phyloP scores from a whole-genome alignment of 805 yeast genomes.

The Zygoascus tannicola region DNA sequence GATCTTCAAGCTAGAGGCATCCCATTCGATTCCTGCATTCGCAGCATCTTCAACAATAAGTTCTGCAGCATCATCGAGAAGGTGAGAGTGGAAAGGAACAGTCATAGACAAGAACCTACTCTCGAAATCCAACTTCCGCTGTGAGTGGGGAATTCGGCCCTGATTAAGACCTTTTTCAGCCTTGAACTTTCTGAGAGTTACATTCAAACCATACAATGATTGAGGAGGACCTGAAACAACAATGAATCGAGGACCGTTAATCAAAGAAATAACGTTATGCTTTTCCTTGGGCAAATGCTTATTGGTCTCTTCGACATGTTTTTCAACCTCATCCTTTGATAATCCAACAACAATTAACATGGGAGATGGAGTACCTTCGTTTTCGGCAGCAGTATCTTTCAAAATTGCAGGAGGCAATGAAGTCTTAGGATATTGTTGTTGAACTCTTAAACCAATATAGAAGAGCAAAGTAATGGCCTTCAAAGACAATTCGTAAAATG shows the following conservation, averaged over 20 bases:
- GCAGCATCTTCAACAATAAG: constrained; percentile 57
- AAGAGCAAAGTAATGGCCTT: constrained; percentile 80
- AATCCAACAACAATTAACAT: constrained; percentile 93
- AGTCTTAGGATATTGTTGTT: constrained; percentile 84
- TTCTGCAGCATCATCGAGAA: constrained; percentile 63
- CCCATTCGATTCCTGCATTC: constrained; percentile 48
- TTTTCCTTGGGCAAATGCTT: constrained; percentile 86
- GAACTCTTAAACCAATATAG: constrained; percentile 89
- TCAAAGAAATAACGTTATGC: constrained; percentile 81
- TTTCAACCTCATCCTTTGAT: constrained; percentile 67
- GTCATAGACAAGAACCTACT: constrained; percentile 91
- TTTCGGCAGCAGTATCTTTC: constrained; percentile 84
- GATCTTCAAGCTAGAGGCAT: constrained; percentile 48
- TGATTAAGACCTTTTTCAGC: constrained; percentile 93
- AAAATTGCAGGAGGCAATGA: constrained; percentile 88
- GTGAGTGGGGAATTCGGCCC: constrained; percentile 85
- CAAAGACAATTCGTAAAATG: constrained; percentile 59
- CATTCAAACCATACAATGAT: constrained; percentile 89
- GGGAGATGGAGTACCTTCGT: constrained; percentile 96
- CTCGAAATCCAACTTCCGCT: constrained; percentile 88
- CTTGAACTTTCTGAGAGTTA: constrained; percentile 85
- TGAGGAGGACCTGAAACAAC: constrained; percentile 98
- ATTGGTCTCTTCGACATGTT: constrained; percentile 76
- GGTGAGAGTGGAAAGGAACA: constrained; percentile 93
- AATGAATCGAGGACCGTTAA: constrained; percentile 92